Evolutionary conservation across 345 rosid species (phyloP), one percentile per base, ranked within the genome.

Genomic region (Acer negundo): DNA sequence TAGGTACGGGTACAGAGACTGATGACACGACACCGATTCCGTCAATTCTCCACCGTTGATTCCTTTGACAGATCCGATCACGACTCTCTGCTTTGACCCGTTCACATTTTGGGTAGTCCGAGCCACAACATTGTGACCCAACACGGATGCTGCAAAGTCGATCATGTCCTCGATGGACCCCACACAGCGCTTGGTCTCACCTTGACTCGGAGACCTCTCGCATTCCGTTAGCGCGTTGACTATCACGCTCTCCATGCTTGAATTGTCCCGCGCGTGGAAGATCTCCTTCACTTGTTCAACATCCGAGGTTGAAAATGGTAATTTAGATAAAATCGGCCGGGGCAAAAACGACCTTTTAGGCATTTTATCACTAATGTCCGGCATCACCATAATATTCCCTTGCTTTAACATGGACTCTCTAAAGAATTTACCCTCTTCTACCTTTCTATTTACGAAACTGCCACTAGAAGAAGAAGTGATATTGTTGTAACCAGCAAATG

Each of bases 291-390:
- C 15, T 23, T 65, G 84, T 0, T 62, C 4, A 6, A 86, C 12
- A 2, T 7, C 47, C 0, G 86, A 70, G 20, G 87, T 83, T 8
- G 97, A 82, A 78, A 89, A 88, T 0, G 97, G 93, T 73, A 92
- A 67, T 77, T 83, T 88, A 1, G 89, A 83, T 15, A 66, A 64
- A 22, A 92, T 84, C 2, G 76, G 0, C 13, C 90, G 88, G 82
- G 97, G 97, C 72, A 92, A 77, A 86, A 92, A 92, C 58, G 97
- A 85, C 85, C 97, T 89, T 78, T 74, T 47, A 0, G 97, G 94
- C 97, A 90, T 88, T 69, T 88, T 89, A 70, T 92, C 97, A 1
- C 51, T 62, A 2, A 92, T 85, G 79, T 92, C 93, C 11, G 97
- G 97, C 97, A 92, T 87, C 20, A 66, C 77, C 90, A 90, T 84